Evolutionary conservation across 2,329 filamentous ascomycete genomes (phyloP).

Genomic region (Aspergillus tamarii): DNA sequence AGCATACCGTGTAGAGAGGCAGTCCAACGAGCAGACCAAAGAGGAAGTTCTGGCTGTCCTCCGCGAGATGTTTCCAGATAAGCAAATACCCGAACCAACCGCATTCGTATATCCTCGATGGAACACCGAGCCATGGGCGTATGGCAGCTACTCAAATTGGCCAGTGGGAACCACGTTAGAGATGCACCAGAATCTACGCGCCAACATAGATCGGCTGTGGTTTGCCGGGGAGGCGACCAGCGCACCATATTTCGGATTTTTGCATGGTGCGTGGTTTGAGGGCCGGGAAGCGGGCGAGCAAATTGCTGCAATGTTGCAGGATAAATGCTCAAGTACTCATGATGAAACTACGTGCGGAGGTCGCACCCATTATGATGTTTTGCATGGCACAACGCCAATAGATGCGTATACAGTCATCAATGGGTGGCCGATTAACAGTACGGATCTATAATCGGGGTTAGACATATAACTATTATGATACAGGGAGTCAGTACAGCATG

Average conservation of each 20-base stretch:
- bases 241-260: slow-evolving; percentile 65
- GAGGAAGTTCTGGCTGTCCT: slow-evolving; percentile 61
- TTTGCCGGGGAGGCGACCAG: slow-evolving; percentile 69
- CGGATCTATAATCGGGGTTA: slow-evolving; percentile 15
- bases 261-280: slow-evolving; percentile 66
- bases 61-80: slow-evolving; percentile 64
- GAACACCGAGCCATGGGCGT: slow-evolving; percentile 54
- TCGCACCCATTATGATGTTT: slow-evolving; percentile 29
- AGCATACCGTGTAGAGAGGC: slow-evolving; percentile 61
- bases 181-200: slow-evolving; percentile 68
- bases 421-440: slow-evolving; percentile 35
- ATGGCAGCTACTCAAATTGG: slow-evolving; percentile 72
- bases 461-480: background rate
- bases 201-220: slow-evolving; percentile 63
- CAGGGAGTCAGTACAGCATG: background rate
- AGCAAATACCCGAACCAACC: slow-evolving; percentile 60
- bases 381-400: slow-evolving; percentile 35
- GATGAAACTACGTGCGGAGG: slow-evolving; percentile 23
- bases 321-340: slow-evolving; percentile 18
- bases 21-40: slow-evolving; percentile 61
- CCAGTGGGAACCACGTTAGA: slow-evolving; percentile 64
- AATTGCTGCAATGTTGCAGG: slow-evolving; percentile 31
- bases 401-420: slow-evolving; percentile 33
- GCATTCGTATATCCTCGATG: slow-evolving; percentile 65
- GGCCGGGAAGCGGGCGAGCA: slow-evolving; percentile 53